phyloP scores from a whole-genome alignment of 169 alveolate species.

The Hepatocystis sp. region DNA sequence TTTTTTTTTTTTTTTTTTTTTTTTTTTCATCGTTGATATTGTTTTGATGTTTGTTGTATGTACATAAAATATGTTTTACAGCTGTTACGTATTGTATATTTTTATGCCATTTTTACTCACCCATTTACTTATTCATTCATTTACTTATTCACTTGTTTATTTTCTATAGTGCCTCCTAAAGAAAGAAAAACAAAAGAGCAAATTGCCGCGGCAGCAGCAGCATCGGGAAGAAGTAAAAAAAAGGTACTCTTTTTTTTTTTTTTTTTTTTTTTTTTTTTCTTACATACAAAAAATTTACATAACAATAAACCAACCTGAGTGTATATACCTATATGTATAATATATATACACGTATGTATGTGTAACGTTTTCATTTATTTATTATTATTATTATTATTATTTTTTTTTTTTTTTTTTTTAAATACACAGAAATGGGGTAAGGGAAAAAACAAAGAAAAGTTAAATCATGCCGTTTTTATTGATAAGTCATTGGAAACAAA shows the following conservation, averaged over 20 bases:
- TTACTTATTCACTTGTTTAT: background rate
- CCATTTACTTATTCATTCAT: no score
- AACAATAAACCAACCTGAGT: no score
- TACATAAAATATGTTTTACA: no score
- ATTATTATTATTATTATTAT: no score
- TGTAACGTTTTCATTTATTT: no score
- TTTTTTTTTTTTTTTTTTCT: slow-evolving; percentile 11
- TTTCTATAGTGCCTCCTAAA: slow-evolving; percentile 74
- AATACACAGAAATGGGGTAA: slow-evolving; percentile 92
- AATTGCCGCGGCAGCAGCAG: slow-evolving; percentile 79
- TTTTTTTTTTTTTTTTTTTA: slow-evolving; percentile 8
- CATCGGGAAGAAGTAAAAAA: slow-evolving; percentile 76
- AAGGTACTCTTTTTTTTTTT: slow-evolving; percentile 42
- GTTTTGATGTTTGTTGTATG: no score
- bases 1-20: no score
- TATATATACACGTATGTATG: background rate
- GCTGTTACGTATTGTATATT: no score
- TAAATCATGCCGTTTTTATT: slow-evolving; percentile 95
- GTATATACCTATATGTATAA: no score
- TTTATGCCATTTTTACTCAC: no score
- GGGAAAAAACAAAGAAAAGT: slow-evolving; percentile 95
- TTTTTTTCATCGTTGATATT: no score
- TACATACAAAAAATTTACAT: no score
- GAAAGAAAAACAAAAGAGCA: slow-evolving; percentile 77
- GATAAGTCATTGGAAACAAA: slow-evolving; percentile 94